Evolutionary conservation across 1,284 basidiomycete species (phyloP), one percentile per base, ranked within the genome.

Genomic region (Austroboletus novae-zelandiae): DNA sequence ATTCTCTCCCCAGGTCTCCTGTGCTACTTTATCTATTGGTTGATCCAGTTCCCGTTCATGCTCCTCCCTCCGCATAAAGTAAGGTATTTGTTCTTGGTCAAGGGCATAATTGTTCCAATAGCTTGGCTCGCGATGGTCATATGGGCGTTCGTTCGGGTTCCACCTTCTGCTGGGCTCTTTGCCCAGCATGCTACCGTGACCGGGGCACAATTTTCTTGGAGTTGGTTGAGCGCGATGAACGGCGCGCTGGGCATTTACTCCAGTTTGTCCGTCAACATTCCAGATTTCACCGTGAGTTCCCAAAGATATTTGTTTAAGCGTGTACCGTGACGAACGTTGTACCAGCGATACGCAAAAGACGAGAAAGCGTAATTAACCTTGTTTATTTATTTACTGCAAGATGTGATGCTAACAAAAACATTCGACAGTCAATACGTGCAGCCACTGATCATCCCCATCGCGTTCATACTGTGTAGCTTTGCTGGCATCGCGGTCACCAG

Each of bases 21-120:
- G 44, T 81, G 79, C 57, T 85, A 84, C 69, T 76, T 86, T 71
- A 61, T 88, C 45, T 84, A 80, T 70, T 85, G 83, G 84, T 64
- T 83, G 31, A 70, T 81, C 41, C 77, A 81, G 61, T 71, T 81
- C 52, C 85, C 85, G 0, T 79, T 86, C 65, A 72, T 83, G 66
- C 70, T 86, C 43, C 69, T 85, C 51, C 79, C 84, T 46, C 80
- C 84, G 11, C 77, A 81, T 51, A 72, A 75, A 61, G 73, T 87
- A 47, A 79, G 78, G 31, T 83, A 75, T 72, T 62, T 88, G 7
- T 88, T 88, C 71, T 64, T 79, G 47, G 68, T 74, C 56, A 87
- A 87, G 62, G 77, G 79, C 4, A 57, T 76, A 17, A 58, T 81
- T 18, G 81, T 83, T 11, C 83, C 81, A 0, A 69, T 77, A 10